phyloP scores from a whole-genome alignment of 495 filamentous ascomycete genomes.

The Aspergillus nidulans region DNA sequence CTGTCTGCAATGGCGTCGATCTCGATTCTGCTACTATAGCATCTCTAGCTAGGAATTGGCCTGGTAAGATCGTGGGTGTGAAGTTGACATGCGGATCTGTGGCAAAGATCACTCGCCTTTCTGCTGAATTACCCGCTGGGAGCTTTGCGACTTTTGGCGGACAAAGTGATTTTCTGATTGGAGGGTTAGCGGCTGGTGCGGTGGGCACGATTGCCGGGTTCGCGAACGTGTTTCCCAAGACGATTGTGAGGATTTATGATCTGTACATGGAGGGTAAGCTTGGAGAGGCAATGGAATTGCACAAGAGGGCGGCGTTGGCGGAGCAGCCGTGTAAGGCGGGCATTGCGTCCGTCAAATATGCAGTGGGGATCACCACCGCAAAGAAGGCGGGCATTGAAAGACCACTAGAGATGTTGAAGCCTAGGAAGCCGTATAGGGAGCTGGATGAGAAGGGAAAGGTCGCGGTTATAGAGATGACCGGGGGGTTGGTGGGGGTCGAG shows the following conservation, averaged over 20 bases:
- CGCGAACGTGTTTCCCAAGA: slow-evolving; percentile 7
- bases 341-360: neutral
- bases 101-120: neutral
- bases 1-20: slow-evolving; percentile 67
- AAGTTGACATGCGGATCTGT: slow-evolving; percentile 4
- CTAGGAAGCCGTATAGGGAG: neutral
- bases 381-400: slow-evolving; percentile 1
- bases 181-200: neutral
- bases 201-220: slow-evolving; percentile 1
- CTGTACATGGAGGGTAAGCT: neutral
- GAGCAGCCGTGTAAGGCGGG: slow-evolving; percentile 2
- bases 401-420: neutral
- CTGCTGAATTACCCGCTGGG: neutral
- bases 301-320: slow-evolving; percentile 1
- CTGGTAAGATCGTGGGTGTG: neutral
- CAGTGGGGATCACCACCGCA: neutral
- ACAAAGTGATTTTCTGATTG: neutral
- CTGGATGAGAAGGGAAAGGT: neutral
- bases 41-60: neutral
- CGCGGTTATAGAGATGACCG: neutral
- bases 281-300: neutral
- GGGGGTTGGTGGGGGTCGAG: neutral
- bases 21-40: slow-evolving; percentile 29
- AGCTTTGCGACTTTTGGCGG: neutral
- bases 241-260: neutral